These are phyloP conservation scores for Kazachstania taianensis DNA, from an alignment of 805 yeast genomes.

Conservation along the genomic window DNA sequence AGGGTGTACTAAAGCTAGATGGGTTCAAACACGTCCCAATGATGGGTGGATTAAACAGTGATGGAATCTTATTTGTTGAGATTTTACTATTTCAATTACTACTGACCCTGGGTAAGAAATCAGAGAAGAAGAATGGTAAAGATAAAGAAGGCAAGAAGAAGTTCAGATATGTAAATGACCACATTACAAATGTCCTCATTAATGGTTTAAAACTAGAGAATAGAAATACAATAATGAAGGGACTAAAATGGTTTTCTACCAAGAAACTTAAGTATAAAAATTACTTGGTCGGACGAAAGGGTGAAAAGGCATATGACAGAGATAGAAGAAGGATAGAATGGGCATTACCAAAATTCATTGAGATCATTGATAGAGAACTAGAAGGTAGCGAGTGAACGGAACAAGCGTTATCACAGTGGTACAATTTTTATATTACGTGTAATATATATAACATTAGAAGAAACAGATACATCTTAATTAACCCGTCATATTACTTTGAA, in stretches of 20 bases:
- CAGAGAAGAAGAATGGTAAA: slow-evolving; percentile 33
- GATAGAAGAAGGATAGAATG: slow-evolving; percentile 27
- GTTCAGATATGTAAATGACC: slow-evolving; percentile 23
- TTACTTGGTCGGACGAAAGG: slow-evolving; percentile 13
- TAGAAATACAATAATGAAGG: slow-evolving; percentile 23
- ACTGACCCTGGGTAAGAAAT: slow-evolving; percentile 52
- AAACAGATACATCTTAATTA: no score
- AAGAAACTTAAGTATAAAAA: slow-evolving; percentile 21
- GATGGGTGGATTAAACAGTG: slow-evolving; percentile 50
- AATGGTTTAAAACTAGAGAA: slow-evolving; percentile 21
- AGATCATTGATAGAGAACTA: slow-evolving; percentile 11
- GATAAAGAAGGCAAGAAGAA: slow-evolving; percentile 20
- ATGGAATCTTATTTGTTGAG: slow-evolving; percentile 62
- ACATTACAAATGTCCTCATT: slow-evolving; percentile 16
- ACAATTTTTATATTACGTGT: not conserved
- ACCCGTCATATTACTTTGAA: not conserved
- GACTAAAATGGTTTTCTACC: slow-evolving; percentile 24
- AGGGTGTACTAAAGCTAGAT: slow-evolving; percentile 64
- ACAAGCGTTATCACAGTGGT: not conserved
- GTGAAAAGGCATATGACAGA: slow-evolving; percentile 17
- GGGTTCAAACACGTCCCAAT: slow-evolving; percentile 65
- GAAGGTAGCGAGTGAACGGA: slow-evolving; percentile 5
- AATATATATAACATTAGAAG: no score
- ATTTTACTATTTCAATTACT: slow-evolving; percentile 59
- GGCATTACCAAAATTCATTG: slow-evolving; percentile 16